These are phyloP conservation scores for Russula vinacea DNA, from an alignment of 768 basidiomycete species.

Conservation along the genomic window DNA sequence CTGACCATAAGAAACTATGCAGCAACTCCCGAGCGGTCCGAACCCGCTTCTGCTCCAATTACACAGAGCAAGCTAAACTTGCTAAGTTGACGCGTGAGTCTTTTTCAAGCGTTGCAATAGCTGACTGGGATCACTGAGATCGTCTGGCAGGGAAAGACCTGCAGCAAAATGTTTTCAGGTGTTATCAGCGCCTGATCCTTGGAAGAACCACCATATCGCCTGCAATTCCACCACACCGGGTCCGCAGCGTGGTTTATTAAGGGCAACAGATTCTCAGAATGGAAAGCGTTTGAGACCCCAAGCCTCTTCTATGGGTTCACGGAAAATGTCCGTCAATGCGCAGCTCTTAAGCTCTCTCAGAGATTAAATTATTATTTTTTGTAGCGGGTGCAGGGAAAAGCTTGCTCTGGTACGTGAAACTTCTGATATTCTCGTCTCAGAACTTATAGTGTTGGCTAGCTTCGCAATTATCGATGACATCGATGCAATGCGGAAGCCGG, in stretches of 20 bases:
- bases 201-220: neutral
- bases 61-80: no score
- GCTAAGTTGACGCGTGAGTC: neutral
- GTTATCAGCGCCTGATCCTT: neutral
- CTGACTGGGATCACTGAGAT: neutral
- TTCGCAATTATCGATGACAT: neutral
- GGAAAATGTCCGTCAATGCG: neutral
- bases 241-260: neutral
- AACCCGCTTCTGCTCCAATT: neutral
- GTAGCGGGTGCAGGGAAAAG: neutral
- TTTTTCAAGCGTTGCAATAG: no score
- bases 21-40: neutral
- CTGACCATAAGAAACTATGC: neutral
- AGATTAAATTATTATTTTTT: neutral
- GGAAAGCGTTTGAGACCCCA: neutral
- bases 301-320: neutral
- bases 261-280: neutral
- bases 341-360: neutral
- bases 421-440: neutral
- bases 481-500: neutral
- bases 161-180: neutral
- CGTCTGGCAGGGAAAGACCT: neutral
- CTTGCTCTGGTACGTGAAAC: neutral
- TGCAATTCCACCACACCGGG: neutral
- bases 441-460: neutral